Conservation (phyloP, 1,139 yeast species). For the Suhomyces coccinellae region DNA sequence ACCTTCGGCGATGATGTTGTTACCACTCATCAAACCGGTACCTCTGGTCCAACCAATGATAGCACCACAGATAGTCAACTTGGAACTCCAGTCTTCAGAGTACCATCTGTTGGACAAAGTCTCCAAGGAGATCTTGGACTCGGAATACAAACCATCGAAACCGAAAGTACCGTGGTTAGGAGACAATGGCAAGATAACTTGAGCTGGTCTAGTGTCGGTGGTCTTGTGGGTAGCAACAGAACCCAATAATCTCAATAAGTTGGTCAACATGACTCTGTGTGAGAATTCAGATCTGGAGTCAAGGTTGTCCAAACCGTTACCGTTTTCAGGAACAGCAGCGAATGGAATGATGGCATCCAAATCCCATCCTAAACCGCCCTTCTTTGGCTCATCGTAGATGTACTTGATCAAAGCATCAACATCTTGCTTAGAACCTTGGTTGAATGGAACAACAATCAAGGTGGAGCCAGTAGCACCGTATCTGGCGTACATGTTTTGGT, state of each 20-base stretch:
- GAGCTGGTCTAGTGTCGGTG: constrained; percentile 96
- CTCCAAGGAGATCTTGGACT: constrained; percentile 92
- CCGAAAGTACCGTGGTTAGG: constrained; percentile 99
- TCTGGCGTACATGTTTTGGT: constrained; percentile 89
- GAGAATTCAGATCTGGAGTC: constrained; percentile 97
- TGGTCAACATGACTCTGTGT: constrained; percentile 97
- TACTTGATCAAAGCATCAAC: constrained; percentile 81
- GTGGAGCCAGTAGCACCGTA: constrained; percentile 91
- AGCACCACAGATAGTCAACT: constrained; percentile 96
- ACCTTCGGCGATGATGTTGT: constrained; percentile 97
- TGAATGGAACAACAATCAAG: constrained; percentile 94
- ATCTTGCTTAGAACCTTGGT: constrained; percentile 95
- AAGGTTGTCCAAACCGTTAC: constrained; percentile 88
- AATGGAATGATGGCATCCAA: constrained; percentile 94
- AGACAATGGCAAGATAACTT: constrained; percentile 91
- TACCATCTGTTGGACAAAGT: constrained; percentile 98
- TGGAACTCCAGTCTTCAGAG: constrained; percentile 94
- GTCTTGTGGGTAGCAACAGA: constrained; percentile 82
- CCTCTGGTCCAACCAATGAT: constrained; percentile 99
- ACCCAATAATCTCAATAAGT: constrained; percentile 89
- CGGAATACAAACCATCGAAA: constrained; percentile 96
- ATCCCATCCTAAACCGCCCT: constrained; percentile 97
- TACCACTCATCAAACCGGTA: constrained; percentile 96
- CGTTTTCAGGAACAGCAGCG: constrained; percentile 98
- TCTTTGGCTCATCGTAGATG: constrained; percentile 78